Evolutionary conservation across 2,329 filamentous ascomycete species (phyloP), one percentile per base, ranked within the genome.

Genomic region (Ascochyta koolunga): DNA sequence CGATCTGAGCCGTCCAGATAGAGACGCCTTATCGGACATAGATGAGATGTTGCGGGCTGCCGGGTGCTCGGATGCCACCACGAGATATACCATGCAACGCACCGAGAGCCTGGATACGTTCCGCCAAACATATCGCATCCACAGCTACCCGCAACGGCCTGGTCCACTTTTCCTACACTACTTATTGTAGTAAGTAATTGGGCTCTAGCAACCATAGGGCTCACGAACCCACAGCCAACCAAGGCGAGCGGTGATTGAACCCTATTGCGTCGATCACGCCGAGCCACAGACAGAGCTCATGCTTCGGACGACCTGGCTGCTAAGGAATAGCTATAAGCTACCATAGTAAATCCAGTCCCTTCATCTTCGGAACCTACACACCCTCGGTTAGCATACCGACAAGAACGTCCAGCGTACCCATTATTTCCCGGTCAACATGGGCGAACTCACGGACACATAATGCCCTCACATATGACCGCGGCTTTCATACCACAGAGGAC

Each of bases 251-350:
- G 50, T n/a, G 44, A 44, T 39, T 38, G 50, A 16, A 15, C 39
- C 51, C 27, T 22, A 49, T 31, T 22, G 25, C 18, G 44, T 49
- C 35, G 51, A 54, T 44, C 40, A 35, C 21, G 18, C 39, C 51
- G 44, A 33, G 21, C 33, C 25, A 13, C 27, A 24, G 13, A 43
- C 21, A 10, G 4, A 24, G 38, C 33, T 31, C 39, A 45, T 10
- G 18, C 18, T 31, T 9, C 16, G 18, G 13, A 21, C 35, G 6
- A 16, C 32, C 11, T 27, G 33, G 18, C 29, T 27, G 32, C 21
- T 11, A 11, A 9, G 18, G 6, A 18, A 38, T 21, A 22, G 7
- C 13, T 32, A 5, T 7, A 4, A 21, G 22, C 22, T 27, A 13
- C 25, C 16, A 11, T 5, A 29, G 11, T 11, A 13, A 9, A 29